Conservation (phyloP, 2,329 filamentous ascomycete species). For the Aureobasidium sp. region DNA sequence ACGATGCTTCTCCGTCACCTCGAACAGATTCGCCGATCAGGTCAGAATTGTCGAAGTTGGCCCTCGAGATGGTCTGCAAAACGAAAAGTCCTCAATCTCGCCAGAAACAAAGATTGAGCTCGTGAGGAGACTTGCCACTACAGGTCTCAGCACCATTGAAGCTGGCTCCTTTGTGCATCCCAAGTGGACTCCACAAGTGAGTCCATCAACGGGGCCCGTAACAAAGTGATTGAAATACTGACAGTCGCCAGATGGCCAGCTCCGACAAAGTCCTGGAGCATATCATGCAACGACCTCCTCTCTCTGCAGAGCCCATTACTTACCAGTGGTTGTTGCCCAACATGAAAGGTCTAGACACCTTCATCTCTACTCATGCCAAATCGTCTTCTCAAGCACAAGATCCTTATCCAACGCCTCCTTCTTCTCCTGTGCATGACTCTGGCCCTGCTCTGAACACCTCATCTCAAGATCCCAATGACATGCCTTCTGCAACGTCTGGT, state of each 20-base stretch:
- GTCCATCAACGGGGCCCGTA: not conserved
- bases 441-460: constrained; percentile 38
- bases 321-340: constrained; percentile 82
- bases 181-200: constrained; percentile 76
- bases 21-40: constrained; percentile 30
- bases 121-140: constrained; percentile 60
- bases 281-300: constrained; percentile 52
- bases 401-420: constrained; percentile 42
- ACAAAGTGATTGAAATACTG: not conserved
- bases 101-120: constrained; percentile 69
- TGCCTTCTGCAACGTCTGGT: constrained; percentile 32
- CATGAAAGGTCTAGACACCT: constrained; percentile 61
- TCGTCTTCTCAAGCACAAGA: constrained; percentile 35
- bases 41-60: constrained; percentile 72
- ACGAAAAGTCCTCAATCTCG: constrained; percentile 66
- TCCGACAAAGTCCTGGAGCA: constrained; percentile 68
- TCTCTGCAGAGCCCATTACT: constrained; percentile 51
- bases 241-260: constrained; percentile 60
- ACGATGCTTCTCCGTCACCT: constrained; percentile 24
- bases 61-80: constrained; percentile 79
- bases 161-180: constrained; percentile 76
- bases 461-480: constrained; percentile 36
- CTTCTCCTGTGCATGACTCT: constrained; percentile 31
- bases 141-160: constrained; percentile 68
- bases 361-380: constrained; percentile 45